Base-by-base conservation (phyloP, 202 grass and related monocot genomes). In the Digitaria exilis region DNA sequence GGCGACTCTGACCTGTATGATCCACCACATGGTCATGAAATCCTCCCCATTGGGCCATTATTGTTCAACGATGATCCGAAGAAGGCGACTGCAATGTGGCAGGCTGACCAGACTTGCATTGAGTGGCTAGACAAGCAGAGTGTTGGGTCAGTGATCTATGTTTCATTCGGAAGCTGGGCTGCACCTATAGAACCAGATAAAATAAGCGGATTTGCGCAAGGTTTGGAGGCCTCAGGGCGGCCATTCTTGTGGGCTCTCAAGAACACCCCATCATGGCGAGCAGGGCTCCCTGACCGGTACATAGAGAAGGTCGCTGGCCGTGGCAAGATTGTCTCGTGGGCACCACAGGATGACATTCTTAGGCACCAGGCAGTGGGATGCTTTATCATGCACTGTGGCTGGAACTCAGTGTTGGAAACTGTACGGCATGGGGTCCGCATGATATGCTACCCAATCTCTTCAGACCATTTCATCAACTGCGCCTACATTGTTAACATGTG, bases 161-260 rank as follows among this genome's bases (percentile, higher is more conserved):
- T 97, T 32, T 94, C 94, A 0, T 97, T 97, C 21, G 94, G 92
- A 0, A 97, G 86, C 56, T 97, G 95, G 95, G 90, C 89, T 0
- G 71, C 80, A 0, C 95, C 95, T 5, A 87, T 91, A 13, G 52
- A 55, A 4, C 74, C 78, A 12, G 90, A 70, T 24, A 69, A 71
- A 63, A 92, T 97, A 66, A 51, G 30, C 2, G 90, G 83, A 50
- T 56, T 94, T 11, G 95, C 92, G 2, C 74, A 48, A 0, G 95
- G 92, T 4, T 35, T 97, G n/a, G 76, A 57, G 46, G 80, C 82
- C 6, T 62, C 84, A 0, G 84, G 77, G 2, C 80, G 81, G 79
- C 95, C 92, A 3, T 97, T 97, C 83, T 75, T 94, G 28, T 97
- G 90, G 95, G 86, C 54, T 73, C 50, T 97, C 17, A 92, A 84